phyloP scores from a whole-genome alignment of 441 rosid genomes.

The Aleurites moluccanus region DNA sequence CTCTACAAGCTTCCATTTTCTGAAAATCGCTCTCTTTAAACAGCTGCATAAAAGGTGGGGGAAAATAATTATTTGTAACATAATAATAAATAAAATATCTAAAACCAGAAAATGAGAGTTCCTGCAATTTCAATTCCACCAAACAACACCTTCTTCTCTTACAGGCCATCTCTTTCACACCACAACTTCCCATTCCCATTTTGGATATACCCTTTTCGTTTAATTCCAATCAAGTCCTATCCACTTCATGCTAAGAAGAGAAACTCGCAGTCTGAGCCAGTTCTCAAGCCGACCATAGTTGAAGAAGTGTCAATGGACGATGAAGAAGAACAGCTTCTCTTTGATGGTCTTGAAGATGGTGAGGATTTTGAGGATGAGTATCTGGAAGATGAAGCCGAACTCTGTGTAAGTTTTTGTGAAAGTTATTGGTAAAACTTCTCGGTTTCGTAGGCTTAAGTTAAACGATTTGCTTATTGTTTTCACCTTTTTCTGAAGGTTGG shows the following conservation, averaged over 20 bases:
- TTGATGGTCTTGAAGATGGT: slow-evolving; percentile 57
- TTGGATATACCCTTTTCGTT: slow-evolving; percentile 20
- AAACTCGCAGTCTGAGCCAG: slow-evolving; percentile 37
- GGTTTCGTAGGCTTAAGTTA: slow-evolving; percentile 9
- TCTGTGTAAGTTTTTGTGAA: slow-evolving; percentile 49
- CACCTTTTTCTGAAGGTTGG: slow-evolving; percentile 49
- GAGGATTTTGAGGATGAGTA: slow-evolving; percentile 45
- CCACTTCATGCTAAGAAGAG: slow-evolving; percentile 48
- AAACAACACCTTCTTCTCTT: slow-evolving; percentile 11
- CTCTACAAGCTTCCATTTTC: neutral
- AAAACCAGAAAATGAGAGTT: neutral
- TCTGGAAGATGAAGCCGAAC: slow-evolving; percentile 50
- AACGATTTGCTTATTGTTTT: slow-evolving; percentile 8
- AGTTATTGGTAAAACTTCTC: neutral
- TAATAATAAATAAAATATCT: neutral
- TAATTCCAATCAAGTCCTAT: slow-evolving; percentile 21
- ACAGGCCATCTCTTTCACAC: slow-evolving; percentile 18
- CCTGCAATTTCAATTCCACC: slow-evolving; percentile 14
- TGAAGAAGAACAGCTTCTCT: slow-evolving; percentile 39
- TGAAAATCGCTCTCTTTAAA: neutral
- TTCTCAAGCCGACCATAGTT: slow-evolving; percentile 39
- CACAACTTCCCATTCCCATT: slow-evolving; percentile 25
- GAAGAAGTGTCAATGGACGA: slow-evolving; percentile 42
- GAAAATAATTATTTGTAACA: too few species aligned
- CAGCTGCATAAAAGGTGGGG: neutral